Evolutionary conservation across 202 grass and related monocot species (phyloP).

Genomic region (Eragrostis tef): DNA sequence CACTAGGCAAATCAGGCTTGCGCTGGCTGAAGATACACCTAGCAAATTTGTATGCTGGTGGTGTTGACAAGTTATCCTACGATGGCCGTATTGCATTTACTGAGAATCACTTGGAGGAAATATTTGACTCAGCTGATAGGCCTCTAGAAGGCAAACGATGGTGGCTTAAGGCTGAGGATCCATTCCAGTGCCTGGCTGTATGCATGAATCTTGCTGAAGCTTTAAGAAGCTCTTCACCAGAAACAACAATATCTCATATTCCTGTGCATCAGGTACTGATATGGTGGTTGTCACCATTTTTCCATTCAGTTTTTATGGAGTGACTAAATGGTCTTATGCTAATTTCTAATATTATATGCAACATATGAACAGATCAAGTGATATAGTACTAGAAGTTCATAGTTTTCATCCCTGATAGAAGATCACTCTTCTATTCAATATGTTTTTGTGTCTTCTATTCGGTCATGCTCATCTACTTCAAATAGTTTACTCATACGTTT

Average conservation of each 20-base stretch:
- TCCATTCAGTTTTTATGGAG: conserved; percentile 12
- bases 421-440: background rate
- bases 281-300: conserved; percentile 36
- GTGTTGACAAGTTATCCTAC: conserved; percentile 96
- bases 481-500: conserved; percentile 26
- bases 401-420: background rate
- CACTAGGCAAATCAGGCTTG: conserved; percentile 78
- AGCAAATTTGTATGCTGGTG: conserved; percentile 96
- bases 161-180: conserved; percentile 96
- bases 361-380: background rate
- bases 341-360: background rate
- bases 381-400: background rate
- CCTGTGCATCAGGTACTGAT: conserved; percentile 91
- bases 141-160: conserved; percentile 94
- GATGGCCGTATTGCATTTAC: conserved; percentile 87
- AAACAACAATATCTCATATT: conserved; percentile 77
- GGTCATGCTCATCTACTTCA: background rate
- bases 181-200: conserved; percentile 94
- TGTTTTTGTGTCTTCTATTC: background rate
- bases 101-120: conserved; percentile 86
- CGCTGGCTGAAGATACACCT: conserved; percentile 96
- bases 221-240: conserved; percentile 82
- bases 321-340: background rate
- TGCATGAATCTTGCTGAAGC: conserved; percentile 94
- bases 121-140: conserved; percentile 92